These are phyloP conservation scores for Backusella morwellensis DNA, from an alignment of 192 early-diverging fungal species.

Conservation along the genomic window DNA sequence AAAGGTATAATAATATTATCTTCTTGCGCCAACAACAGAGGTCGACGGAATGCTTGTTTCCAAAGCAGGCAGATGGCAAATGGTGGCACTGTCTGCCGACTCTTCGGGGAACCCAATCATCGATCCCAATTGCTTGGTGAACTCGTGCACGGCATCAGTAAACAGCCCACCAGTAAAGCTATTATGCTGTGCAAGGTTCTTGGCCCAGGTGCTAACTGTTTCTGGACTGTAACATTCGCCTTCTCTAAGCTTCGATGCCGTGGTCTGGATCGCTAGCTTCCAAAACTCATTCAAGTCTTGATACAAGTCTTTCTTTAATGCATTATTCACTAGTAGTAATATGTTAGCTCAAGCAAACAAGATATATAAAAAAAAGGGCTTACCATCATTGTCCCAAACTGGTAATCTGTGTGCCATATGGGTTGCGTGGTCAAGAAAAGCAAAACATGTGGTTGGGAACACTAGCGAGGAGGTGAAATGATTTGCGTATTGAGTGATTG, in stretches of 20 bases:
- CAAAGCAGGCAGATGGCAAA: not conserved
- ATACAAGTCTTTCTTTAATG: constrained; percentile 62
- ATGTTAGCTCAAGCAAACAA: not conserved
- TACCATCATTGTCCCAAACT: constrained; percentile 63
- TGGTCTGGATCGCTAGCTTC: constrained; percentile 73
- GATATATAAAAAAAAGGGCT: not conserved
- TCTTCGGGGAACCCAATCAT: constrained; percentile 14
- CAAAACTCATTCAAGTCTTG: constrained; percentile 71
- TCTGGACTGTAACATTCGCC: constrained; percentile 81
- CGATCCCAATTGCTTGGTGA: constrained; percentile 60
- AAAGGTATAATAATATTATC: not conserved
- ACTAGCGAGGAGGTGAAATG: constrained; percentile 75
- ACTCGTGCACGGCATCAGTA: constrained; percentile 61
- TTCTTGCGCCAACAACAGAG: constrained; percentile 13
- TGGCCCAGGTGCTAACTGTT: constrained; percentile 84
- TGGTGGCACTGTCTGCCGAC: not conserved
- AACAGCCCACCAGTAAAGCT: constrained; percentile 60
- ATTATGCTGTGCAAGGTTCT: constrained; percentile 66
- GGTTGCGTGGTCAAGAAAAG: constrained; percentile 78
- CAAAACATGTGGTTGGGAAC: constrained; percentile 74
- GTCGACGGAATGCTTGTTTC: constrained; percentile 1
- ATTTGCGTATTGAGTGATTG: constrained; percentile 69
- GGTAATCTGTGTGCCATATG: constrained; percentile 76
- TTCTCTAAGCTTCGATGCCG: constrained; percentile 65
- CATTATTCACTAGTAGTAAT: constrained; percentile 55